phyloP scores from a whole-genome alignment of 352 stramenopile species.

The Phytopythium oedochilum region DNA sequence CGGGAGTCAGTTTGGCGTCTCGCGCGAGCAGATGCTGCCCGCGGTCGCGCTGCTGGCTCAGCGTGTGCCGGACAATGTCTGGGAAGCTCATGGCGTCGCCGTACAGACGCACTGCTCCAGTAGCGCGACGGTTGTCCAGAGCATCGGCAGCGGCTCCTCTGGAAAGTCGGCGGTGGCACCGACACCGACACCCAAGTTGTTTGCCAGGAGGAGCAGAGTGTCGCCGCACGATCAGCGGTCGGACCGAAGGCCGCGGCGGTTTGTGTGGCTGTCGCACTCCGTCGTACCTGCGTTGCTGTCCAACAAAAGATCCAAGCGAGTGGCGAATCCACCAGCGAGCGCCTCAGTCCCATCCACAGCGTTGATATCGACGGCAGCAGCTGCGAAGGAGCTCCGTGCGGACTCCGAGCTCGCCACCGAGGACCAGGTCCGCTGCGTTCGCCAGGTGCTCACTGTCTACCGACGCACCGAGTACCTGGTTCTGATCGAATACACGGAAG shows the following conservation, averaged over 20 bases:
- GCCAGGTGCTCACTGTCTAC: slow-evolving; percentile 13
- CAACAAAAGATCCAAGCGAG: background rate
- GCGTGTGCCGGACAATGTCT: background rate
- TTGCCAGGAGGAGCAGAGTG: background rate
- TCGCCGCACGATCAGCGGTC: background rate
- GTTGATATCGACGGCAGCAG: background rate
- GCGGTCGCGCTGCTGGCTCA: background rate
- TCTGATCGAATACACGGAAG: slow-evolving; percentile 30
- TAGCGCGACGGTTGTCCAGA: background rate
- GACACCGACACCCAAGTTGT: background rate
- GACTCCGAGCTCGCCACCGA: background rate
- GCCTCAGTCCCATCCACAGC: background rate
- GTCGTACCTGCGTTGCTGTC: background rate
- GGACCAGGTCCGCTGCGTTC: slow-evolving; percentile 9
- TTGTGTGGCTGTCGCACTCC: background rate
- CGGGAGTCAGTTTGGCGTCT: background rate
- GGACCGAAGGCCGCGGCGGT: background rate
- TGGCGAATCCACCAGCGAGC: background rate
- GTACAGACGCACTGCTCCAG: background rate
- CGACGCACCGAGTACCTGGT: slow-evolving; percentile 21
- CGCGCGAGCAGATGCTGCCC: background rate
- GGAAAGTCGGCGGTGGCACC: too few relatives aligned
- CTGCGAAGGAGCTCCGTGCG: background rate
- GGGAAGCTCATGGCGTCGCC: background rate
- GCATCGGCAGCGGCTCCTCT: too few relatives aligned